phyloP scores from a whole-genome alignment of 2,329 filamentous ascomycete species.

The Monosporascus sp. region DNA sequence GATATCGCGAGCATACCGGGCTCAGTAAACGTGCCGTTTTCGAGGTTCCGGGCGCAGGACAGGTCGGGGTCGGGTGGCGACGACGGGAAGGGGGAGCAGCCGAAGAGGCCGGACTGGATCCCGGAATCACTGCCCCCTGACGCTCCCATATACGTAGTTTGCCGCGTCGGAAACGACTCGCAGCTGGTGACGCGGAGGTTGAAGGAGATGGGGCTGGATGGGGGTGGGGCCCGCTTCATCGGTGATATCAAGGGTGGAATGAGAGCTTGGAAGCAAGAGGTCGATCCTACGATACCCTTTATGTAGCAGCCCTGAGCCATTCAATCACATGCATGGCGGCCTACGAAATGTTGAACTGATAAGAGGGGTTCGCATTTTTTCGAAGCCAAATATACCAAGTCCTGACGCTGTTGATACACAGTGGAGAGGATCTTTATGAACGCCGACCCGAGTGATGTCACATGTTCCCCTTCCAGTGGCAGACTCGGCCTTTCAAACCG shows the following conservation, averaged over 20 bases:
- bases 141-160: conserved; percentile 64
- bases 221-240: conserved; percentile 52
- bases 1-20: conserved; percentile 71
- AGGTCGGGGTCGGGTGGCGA: conserved; percentile 8
- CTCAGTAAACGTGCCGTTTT: conserved; percentile 71
- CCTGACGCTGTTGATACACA: conserved; percentile 20
- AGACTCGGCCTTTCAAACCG: neutral
- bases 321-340: conserved; percentile 3
- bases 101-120: conserved; percentile 30
- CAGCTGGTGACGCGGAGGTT: conserved; percentile 64
- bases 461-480: neutral
- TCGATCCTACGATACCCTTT: conserved; percentile 56
- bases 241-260: conserved; percentile 70
- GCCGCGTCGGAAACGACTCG: conserved; percentile 73
- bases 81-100: conserved; percentile 4
- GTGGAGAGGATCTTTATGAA: conserved; percentile 22
- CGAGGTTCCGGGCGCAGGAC: conserved; percentile 35
- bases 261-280: conserved; percentile 63
- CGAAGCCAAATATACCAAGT: conserved; percentile 17
- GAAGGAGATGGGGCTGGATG: conserved; percentile 53
- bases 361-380: conserved; percentile 20
- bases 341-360: conserved; percentile 1
- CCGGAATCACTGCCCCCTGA: conserved; percentile 33
- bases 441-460: conserved; percentile 11
- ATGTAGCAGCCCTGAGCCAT: conserved; percentile 28